Evolutionary conservation across 2,329 filamentous ascomycete genomes (phyloP), one percentile per base, ranked within the genome.

Genomic region (Sporothrix pseudoabietina): DNA sequence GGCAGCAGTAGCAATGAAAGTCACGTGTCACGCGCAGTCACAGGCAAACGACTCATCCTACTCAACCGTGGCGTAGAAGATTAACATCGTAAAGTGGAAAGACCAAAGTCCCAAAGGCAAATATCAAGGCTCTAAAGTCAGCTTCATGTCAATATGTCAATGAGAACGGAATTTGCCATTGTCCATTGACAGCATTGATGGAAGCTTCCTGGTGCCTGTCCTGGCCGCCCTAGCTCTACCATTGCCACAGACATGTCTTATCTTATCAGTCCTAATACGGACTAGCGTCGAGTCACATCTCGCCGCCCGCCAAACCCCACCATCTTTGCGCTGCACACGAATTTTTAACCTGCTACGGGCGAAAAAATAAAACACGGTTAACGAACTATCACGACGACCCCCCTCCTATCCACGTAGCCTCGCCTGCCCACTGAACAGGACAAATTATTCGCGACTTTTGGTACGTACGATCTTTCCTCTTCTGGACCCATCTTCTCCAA

Each of bases 241-340:
- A 57, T 54, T 39, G 66, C 30, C 30, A 44, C 59, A 44, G 9
- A 22, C 12, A 57, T 14, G 47, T 16, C 74, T 71, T 76, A 76
- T 75, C 75, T 73, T 74, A 76, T 76, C 75, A 44, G 63, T 1
- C 72, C 74, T 1, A 57, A 72, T 72, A 12, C 0, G 55, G 74
- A 47, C 57, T 77, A 77, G 76, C 72, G 72, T 44, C 44, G 73
- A 74, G 66, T 74, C 72, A 75, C 52, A 63, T 44, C 52, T 68
- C 71, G 22, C 63, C 69, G 44, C 39, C 63, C 59, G 61, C 71
- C 68, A 66, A 75, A 76, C 74, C 74, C 75, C 73, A 75, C 76
- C 74, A 75, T 73, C 41, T 47, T 61, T 66, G 70, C 73, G 71
- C 71, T 73, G 74, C 76, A 76, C 76, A 77, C 74, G 72, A 75